A percentile compares a stretch with the other conserved stretches of the same genome.
Evolutionary conservation across 2,329 filamentous ascomycete species (phyloP).

Genomic region (Rutstroemia sp.): DNA sequence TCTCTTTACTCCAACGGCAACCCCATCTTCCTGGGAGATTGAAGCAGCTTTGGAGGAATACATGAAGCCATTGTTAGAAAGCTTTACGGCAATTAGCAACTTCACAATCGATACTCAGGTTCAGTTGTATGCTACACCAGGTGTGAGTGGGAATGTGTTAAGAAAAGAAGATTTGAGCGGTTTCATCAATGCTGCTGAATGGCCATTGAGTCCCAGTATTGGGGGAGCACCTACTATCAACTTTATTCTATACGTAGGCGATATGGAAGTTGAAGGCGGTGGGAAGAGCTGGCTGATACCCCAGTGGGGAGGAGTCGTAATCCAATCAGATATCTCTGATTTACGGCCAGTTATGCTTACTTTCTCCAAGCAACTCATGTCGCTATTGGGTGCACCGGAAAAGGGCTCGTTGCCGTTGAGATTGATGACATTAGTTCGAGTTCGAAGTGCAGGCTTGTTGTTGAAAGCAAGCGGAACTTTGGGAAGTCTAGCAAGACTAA

Average conservation of each 20-base stretch:
- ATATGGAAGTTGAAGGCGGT: slow-evolving; percentile 39
- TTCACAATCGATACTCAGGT: slow-evolving; percentile 96
- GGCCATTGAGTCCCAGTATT: slow-evolving; percentile 92
- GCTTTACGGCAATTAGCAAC: slow-evolving; percentile 78
- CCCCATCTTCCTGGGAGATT: slow-evolving; percentile 86
- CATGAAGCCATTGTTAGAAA: slow-evolving; percentile 71
- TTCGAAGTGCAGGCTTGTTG: slow-evolving; percentile 77
- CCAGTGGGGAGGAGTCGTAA: slow-evolving; percentile 81
- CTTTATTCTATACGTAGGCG: slow-evolving; percentile 83
- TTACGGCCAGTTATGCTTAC: slow-evolving; percentile 78
- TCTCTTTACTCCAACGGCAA: slow-evolving; percentile 72
- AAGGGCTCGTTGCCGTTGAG: slow-evolving; percentile 79
- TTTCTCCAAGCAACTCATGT: slow-evolving; percentile 84
- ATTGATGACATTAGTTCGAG: slow-evolving; percentile 75
- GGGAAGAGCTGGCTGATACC: slow-evolving; percentile 80
- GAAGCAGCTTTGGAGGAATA: slow-evolving; percentile 74
- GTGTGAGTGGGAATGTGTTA: slow-evolving; percentile 55
- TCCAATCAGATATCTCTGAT: slow-evolving; percentile 49
- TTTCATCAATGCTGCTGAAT: slow-evolving; percentile 97
- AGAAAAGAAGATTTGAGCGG: slow-evolving; percentile 82
- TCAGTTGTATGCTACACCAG: slow-evolving; percentile 76
- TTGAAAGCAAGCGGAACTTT: slow-evolving; percentile 88
- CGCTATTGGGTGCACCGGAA: slow-evolving; percentile 77
- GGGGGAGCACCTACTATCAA: slow-evolving; percentile 91
- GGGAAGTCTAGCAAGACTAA: slow-evolving; percentile 83